Conservation (phyloP, 164 flowering plant genomes). For the Vitis rupestris region DNA sequence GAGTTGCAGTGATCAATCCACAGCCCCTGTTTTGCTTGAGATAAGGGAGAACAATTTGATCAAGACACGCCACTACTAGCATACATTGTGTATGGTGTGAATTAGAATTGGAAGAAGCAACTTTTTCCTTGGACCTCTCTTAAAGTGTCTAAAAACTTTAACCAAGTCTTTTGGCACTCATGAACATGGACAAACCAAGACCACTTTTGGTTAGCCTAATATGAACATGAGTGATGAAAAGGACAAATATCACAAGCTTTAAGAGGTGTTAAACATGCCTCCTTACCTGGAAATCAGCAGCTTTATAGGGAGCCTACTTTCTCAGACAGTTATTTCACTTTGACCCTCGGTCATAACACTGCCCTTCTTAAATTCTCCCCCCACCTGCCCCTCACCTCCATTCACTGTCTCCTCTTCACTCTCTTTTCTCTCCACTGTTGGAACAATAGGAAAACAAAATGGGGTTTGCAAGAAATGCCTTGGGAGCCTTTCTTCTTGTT, state of each 20-base stretch:
- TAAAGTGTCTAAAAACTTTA: constrained; percentile 6
- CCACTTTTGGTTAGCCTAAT: constrained; percentile 13
- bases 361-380: constrained; percentile 24
- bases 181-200: neutral
- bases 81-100: neutral
- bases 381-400: constrained; percentile 20
- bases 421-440: constrained; percentile 4
- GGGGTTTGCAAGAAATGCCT: constrained; percentile 23
- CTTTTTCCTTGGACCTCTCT: constrained; percentile 6
- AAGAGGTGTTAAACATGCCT: constrained; percentile 31
- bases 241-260: constrained; percentile 11
- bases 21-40: neutral
- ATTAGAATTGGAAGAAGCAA: neutral
- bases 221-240: neutral
- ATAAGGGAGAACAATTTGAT: neutral
- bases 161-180: constrained; percentile 11
- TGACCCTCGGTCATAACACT: constrained; percentile 4
- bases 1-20: no score
- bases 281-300: constrained; percentile 24
- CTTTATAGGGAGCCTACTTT: constrained; percentile 21
- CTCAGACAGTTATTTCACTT: constrained; percentile 17
- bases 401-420: constrained; percentile 9
- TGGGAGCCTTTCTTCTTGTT: constrained; percentile 19
- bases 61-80: neutral
- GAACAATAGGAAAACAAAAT: constrained; percentile 12